Base-by-base conservation (phyloP, 2,329 filamentous ascomycete genomes). In the Gnomoniopsis sp. region DNA sequence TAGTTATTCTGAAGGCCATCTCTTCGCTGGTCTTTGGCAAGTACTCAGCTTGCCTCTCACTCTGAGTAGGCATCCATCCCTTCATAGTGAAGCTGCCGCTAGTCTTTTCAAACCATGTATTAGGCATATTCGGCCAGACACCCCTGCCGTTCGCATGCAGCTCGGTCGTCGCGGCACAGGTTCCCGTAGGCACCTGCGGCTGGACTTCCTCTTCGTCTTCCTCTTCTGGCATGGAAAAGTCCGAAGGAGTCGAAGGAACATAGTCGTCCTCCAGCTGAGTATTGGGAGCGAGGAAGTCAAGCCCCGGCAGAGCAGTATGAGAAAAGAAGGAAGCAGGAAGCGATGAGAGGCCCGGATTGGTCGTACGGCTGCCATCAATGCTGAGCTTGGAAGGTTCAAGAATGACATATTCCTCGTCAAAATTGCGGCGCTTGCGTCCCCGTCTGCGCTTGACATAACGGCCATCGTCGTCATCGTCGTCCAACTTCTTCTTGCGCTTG, bases 201-300 rank as follows among this genome's bases (percentile, higher is more conserved):
- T 44, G 22, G 6, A 22, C 10, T 19, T 46, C 43, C 6, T 34
- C 55, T 41, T 44, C 58, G 15, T 60, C 34, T 22, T 51, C 53
- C 17, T 38, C n/a, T 47, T 19, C 41, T 19, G 8, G 17, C 46
- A n/a, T 34, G 12, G 49, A 26, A 4, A 53, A 52, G 21, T 59
- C 47, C n/a, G 53, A 26, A 34, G 57, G 57, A 6, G 46, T 55
- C 38, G 49, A 43, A 8, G 50, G 60, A 15, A 54, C 46, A 2
- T 61, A 54, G 33, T 72, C 69, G 21, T 73, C 71, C 1, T 69
- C 70, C 22, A 79, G 62, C 30, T 67, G 70, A 0, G 72, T 76
- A 33, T 79, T 79, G 10, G 77, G 76, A 8, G 70, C 67, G n/a
- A 79, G 65, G 52, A 79, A 78, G 6, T 67, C 66, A 8, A 77